A percentile compares a stretch with the other conserved stretches of the same genome.
phyloP scores from a whole-genome alignment of 1,284 basidiomycete genomes.

The Ceratobasidium sp. region DNA sequence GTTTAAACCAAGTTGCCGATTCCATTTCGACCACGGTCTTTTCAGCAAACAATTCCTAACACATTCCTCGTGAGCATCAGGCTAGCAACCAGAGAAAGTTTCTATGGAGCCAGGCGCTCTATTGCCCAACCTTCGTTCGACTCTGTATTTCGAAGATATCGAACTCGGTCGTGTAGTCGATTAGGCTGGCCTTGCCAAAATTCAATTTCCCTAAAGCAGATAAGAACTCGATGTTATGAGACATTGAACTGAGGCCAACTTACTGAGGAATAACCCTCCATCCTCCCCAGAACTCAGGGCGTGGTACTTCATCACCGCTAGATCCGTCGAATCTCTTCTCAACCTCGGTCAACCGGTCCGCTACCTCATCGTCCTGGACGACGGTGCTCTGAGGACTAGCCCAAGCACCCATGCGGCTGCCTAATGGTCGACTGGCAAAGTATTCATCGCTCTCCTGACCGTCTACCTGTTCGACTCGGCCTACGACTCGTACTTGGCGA shows the following conservation, averaged over 20 bases:
- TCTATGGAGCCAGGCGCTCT: conserved; percentile 75
- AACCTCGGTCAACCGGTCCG: conserved; percentile 67
- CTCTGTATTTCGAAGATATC: conserved; percentile 72
- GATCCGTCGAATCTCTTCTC: conserved; percentile 69
- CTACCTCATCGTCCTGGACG: conserved; percentile 77
- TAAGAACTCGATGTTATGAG: background rate
- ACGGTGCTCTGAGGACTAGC: conserved; percentile 87
- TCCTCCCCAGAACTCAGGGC: conserved; percentile 96
- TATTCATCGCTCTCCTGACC: conserved; percentile 82
- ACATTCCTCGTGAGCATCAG: background rate
- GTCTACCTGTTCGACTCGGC: conserved; percentile 80
- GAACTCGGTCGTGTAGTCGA: conserved; percentile 87
- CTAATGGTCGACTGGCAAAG: conserved; percentile 84
- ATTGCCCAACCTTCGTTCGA: conserved; percentile 73
- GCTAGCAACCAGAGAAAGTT: no score
- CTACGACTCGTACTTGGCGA: conserved; percentile 85
- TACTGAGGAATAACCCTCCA: conserved; percentile 92
- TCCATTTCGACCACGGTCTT: background rate
- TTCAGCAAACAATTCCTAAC: background rate
- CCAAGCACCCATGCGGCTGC: conserved; percentile 90
- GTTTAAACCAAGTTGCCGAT: no score
- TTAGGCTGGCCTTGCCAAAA: conserved; percentile 95
- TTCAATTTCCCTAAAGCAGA: conserved; percentile 71
- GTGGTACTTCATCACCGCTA: conserved; percentile 67
- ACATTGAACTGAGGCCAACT: conserved; percentile 52